Percentiles rank a stretch among this genome's conserved stretches.
These are phyloP conservation scores for Litsea cubeba DNA, from an alignment of 164 flowering plant genomes.

Conservation along the genomic window DNA sequence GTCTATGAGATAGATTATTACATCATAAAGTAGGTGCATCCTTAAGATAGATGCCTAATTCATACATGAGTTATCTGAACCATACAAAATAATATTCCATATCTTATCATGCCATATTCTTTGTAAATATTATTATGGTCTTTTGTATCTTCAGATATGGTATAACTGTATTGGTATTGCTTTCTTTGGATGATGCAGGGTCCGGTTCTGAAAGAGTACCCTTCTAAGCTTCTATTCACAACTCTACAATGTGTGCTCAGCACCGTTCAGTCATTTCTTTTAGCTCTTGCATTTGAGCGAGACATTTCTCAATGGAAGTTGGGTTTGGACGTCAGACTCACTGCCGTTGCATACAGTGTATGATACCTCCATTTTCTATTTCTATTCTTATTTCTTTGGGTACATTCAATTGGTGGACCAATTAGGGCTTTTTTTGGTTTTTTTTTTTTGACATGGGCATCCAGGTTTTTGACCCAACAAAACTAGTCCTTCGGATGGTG, in stretches of 20 bases:
- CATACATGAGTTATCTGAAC: too few relatives aligned
- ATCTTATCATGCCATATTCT: too few relatives aligned
- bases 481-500: too few relatives aligned
- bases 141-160: too few relatives aligned
- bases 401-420: neutral
- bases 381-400: neutral
- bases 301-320: constrained; percentile 14
- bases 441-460: too few relatives aligned
- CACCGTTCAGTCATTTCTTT: constrained; percentile 14
- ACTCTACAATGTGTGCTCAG: constrained; percentile 16
- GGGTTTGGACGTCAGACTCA: constrained; percentile 11
- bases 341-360: constrained; percentile 18
- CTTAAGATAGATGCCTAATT: too few relatives aligned
- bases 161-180: neutral
- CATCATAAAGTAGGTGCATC: too few relatives aligned
- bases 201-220: constrained; percentile 14
- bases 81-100: too few relatives aligned
- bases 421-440: too few relatives aligned
- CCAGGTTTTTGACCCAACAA: too few relatives aligned
- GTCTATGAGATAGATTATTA: too few relatives aligned
- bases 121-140: too few relatives aligned
- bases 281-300: constrained; percentile 15
- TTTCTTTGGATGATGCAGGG: constrained; percentile 10
- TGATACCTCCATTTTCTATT: neutral
- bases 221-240: constrained; percentile 19